Base-by-base conservation (phyloP, 371 early-diverging fungal genomes). In the Mucor lusitanicus region DNA sequence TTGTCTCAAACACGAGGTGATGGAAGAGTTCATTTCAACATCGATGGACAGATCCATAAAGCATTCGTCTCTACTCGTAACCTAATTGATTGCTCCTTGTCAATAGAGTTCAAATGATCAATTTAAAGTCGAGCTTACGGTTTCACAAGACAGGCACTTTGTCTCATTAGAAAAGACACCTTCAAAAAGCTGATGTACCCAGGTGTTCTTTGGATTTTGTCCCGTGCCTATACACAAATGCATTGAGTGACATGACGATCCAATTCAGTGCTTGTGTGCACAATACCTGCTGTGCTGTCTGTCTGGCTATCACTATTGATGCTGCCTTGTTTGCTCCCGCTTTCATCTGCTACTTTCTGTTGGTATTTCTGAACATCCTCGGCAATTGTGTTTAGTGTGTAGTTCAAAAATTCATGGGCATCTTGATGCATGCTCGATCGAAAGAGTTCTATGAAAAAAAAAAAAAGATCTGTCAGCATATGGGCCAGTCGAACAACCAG, bases 391-490 rank as follows among this genome's bases (percentile, higher is more conserved):
- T 98, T 97, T 13, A 98, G 82, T 12, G 93, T 70, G 77, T 91
- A 98, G 81, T 97, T 98, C 56, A 98, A 80, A 77, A 97, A 95
- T 79, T 98, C 99, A 79, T 98, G 99, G 0, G 97, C 98, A 79
- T 98, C 99, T 74, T 98, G 99, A 75, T 98, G 98, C 88, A 91
- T 91, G 32, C 93, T 94, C 63, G 93, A 91, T 42, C 95, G 86
- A 78, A 97, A 98, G 13, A 96, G 72, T 73, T 95, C 97, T 92
- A 84, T 25, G 6, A 30, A n/a, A 30, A 30, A 30, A 30, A 30
- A 30, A 28, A 7, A 21, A 3, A 12, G 28, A 27, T 27, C 17
- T 25, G 21, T 46, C 25, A 37, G 33, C 37, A 19, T 30, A 19
- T 19, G n/a, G n/a, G 44, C 17, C 19, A 3, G n/a, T 19, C n/a